Evolutionary conservation across 257 asterid species (phyloP).

Genomic region (Dorcoceras hygrometricum): DNA sequence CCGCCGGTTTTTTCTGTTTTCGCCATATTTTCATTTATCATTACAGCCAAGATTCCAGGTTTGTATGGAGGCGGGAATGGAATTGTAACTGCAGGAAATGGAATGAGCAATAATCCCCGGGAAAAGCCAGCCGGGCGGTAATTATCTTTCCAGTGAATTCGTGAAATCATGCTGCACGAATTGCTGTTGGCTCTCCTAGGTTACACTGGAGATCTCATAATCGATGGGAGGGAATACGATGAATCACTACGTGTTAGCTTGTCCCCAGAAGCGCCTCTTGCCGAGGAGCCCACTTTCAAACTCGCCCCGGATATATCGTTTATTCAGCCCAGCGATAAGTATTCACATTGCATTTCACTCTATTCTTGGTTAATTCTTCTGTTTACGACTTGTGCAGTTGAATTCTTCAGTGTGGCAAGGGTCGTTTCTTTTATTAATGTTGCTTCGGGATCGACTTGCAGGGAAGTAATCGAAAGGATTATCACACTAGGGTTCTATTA

Average conservation of each 20-base stretch:
- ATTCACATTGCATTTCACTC: neutral
- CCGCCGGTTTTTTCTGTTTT: too few relatives aligned
- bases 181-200: constrained; percentile 78
- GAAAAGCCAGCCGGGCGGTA: too few relatives aligned
- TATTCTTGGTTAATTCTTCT: neutral
- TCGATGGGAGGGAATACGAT: constrained; percentile 68
- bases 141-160: constrained; percentile 8
- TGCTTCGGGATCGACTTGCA: constrained; percentile 34
- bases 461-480: constrained; percentile 85
- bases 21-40: too few relatives aligned
- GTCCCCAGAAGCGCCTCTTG: constrained; percentile 61
- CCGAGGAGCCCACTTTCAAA: constrained; percentile 68
- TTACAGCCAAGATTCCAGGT: too few relatives aligned
- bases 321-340: constrained; percentile 88
- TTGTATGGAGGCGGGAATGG: too few relatives aligned
- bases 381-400: neutral
- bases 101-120: neutral
- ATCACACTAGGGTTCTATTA: constrained; percentile 88
- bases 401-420: constrained; percentile 5
- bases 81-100: too few relatives aligned
- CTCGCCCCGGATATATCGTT: constrained; percentile 88
- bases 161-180: constrained; percentile 76
- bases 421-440: constrained; percentile 11
- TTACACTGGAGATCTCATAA: constrained; percentile 94
- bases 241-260: constrained; percentile 44